Evolutionary conservation across 257 asterid genomes (phyloP), one percentile per base, ranked within the genome.

Genomic region (Anisodus acutangulus): DNA sequence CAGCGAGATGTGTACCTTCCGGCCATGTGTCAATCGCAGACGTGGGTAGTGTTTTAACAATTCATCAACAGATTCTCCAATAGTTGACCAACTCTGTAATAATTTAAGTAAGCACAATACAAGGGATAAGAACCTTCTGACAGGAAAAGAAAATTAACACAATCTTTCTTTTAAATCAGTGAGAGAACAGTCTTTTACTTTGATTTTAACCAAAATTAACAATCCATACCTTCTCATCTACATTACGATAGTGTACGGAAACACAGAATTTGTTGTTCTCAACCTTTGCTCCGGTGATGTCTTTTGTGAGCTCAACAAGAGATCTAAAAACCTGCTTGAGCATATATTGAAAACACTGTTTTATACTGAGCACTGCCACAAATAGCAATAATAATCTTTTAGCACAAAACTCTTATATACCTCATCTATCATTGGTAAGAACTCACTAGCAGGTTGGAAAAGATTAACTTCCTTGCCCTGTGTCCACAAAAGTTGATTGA

Each of bases 251-350:
- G 90, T 96, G 99, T 51, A 96, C 97, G 69, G 99, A 96, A 57
- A 94, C 95, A 72, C 99, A 94, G 86, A 96, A 96, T 88, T 93
- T 96, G 86, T 96, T 96, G 93, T 93, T 92, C 91, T 96, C 99
- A 12, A 96, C 97, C 41, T 89, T 87, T 47, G 95, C 93, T 66
- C 99, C 99, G 2, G 60, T 85, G 74, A 93, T 91, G 74, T 90
- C 97, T 85, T 92, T 94, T 3, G 94, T 92, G 22, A 85, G 89
- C 89, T 94, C 94, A 43, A 92, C 86, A 62, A 96, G 94, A 39
- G 97, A 91, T 88, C 84, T 84, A 67, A 76, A 88, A 86, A 93
- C 98, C 98, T 95, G 90, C 6, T 88, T 63, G 26, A 83, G 62
- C 83, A 76, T n/a, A 64, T 78, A 66, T 78, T 9, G 35, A 85